These are phyloP conservation scores for Boletus rubroflammeus DNA, from an alignment of 768 basidiomycete genomes.

Conservation along the genomic window DNA sequence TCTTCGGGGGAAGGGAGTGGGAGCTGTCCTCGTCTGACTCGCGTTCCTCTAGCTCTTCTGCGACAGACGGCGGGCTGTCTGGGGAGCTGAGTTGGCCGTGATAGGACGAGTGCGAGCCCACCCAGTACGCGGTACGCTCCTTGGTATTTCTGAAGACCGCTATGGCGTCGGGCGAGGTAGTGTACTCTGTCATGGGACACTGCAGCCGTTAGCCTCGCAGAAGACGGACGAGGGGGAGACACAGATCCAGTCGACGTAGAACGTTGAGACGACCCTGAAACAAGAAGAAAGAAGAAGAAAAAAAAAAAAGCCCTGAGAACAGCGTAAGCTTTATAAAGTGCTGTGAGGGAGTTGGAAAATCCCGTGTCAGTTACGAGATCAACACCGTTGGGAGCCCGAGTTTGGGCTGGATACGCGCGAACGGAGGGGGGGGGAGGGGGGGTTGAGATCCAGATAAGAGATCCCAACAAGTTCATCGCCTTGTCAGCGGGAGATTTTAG, in stretches of 20 bases:
- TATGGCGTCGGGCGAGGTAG: slow-evolving; percentile 53
- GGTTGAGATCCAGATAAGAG: slow-evolving; percentile 24
- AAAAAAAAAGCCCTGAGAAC: slow-evolving; percentile 5
- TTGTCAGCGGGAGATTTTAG: slow-evolving; percentile 11
- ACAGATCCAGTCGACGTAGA: not conserved
- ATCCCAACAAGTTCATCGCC: slow-evolving; percentile 7
- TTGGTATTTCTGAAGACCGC: slow-evolving; percentile 56
- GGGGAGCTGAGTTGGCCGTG: slow-evolving; percentile 49
- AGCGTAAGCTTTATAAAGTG: slow-evolving; percentile 23
- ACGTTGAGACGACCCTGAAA: not conserved
- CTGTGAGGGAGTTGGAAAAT: slow-evolving; percentile 17
- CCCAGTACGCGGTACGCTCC: slow-evolving; percentile 65
- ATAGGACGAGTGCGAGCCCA: slow-evolving; percentile 41
- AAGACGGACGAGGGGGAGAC: not conserved
- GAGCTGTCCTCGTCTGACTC: slow-evolving; percentile 42
- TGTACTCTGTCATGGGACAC: slow-evolving; percentile 60
- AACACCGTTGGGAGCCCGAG: not conserved
- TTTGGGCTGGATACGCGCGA: not conserved
- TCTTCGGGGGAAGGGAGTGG: slow-evolving; percentile 59
- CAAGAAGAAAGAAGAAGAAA: slow-evolving; percentile 6
- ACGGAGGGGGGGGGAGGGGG: too few relatives aligned
- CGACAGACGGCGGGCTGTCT: slow-evolving; percentile 48
- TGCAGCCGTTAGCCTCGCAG: not conserved
- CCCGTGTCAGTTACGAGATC: slow-evolving; percentile 29
- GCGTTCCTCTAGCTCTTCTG: slow-evolving; percentile 37